Conservation (phyloP, 495 filamentous ascomycete genomes). For the Parathielavia appendiculata region DNA sequence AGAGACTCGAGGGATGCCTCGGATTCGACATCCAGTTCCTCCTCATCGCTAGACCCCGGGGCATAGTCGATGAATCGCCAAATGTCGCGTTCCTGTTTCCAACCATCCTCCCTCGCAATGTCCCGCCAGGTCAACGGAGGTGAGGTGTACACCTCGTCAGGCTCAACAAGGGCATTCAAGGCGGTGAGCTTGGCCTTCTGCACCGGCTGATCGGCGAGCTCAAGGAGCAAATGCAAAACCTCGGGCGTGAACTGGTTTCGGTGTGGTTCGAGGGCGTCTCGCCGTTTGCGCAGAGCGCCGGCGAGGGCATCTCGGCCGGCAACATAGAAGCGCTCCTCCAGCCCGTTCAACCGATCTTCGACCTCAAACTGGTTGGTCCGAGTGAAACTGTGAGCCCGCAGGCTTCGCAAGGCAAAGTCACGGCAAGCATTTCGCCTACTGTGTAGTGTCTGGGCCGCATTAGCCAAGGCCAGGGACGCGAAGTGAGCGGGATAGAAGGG, state of each 20-base stretch:
- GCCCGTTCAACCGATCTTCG: constrained; percentile 62
- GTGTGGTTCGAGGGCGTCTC: constrained; percentile 52
- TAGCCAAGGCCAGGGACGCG: neutral
- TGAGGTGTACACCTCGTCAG: constrained; percentile 32
- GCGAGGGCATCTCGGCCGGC: constrained; percentile 72
- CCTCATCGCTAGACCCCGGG: constrained; percentile 59
- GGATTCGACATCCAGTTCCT: constrained; percentile 34
- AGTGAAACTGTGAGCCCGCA: constrained; percentile 57
- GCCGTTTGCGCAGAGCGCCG: constrained; percentile 62
- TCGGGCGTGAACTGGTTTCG: constrained; percentile 67
- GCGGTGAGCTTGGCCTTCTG: constrained; percentile 59
- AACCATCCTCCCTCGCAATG: constrained; percentile 66
- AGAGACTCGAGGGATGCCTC: constrained; percentile 32
- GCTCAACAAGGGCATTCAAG: constrained; percentile 49
- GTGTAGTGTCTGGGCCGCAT: constrained; percentile 36
- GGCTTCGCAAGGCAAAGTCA: constrained; percentile 48
- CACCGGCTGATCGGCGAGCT: constrained; percentile 76
- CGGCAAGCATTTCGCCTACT: constrained; percentile 44
- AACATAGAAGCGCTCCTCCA: constrained; percentile 84
- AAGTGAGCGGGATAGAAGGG: neutral
- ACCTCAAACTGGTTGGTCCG: constrained; percentile 90
- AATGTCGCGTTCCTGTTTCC: constrained; percentile 61
- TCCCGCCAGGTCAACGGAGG: constrained; percentile 66
- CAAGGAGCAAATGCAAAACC: constrained; percentile 68
- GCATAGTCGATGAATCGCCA: constrained; percentile 77